Evolutionary conservation across 2,329 filamentous ascomycete genomes (phyloP), one percentile per base, ranked within the genome.

Genomic region (Ophiostoma sp.): DNA sequence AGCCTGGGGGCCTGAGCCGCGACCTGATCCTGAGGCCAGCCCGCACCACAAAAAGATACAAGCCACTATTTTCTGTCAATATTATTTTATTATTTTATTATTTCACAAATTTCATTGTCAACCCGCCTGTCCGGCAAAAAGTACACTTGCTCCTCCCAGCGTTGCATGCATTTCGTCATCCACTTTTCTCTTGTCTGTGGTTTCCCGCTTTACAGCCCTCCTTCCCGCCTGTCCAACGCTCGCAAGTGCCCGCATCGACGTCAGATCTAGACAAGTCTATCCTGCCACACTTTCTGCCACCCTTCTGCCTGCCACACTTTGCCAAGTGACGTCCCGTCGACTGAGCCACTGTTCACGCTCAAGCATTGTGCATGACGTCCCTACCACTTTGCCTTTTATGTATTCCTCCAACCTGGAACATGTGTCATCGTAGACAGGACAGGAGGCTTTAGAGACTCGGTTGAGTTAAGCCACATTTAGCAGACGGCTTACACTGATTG

Each of bases 161-260:
- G 64, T 52, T 19, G 64, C 42, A 69, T 69, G 64, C 64, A 69
- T 69, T 69, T 69, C 64, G 42, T 69, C 64, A 69, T 69, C 64
- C 64, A 69, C 42, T 36, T 52, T 22, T 33, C 17, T 8, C 31
- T 31, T n/a, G 42, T 33, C 64, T 69, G 25, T 36, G 64, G 25
- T 52, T 52, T 36, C 64, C 42, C 42, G 28, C 33, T 19, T 50
- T 2, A 55, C 42, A 15, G 12, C 42, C 42, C 42, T 45, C 42
- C 42, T 55, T 25, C n/a, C 11, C 50, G 50, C 19, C 7, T 52
- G n/a, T 15, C 36, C 59, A 39, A 63, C 48, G 3, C 39, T 11
- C 11, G 17, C 57, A 36, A 39, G 31, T 22, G 6, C 19, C 31
- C 33, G 59, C 33, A 63, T 42, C n/a, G 59, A 63, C 33, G 19